These are phyloP conservation scores for Yamadazyma atmosphaerica DNA, from an alignment of 1,139 yeast genomes.

Conservation along the genomic window DNA sequence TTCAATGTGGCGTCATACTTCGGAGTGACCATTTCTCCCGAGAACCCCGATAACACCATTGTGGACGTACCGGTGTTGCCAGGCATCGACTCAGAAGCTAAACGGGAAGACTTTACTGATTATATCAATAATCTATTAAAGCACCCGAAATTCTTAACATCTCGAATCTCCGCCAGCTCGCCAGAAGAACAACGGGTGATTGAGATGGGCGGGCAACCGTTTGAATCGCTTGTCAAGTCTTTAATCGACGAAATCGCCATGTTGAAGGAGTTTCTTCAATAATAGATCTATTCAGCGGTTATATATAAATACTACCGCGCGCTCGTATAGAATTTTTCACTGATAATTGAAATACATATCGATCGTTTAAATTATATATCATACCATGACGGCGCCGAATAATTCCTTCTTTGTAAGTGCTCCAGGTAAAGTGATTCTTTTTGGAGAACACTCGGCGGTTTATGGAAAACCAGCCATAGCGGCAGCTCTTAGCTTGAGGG, in stretches of 20 bases:
- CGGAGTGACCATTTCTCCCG: slow-evolving; percentile 13
- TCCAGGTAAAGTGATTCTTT: slow-evolving; percentile 94
- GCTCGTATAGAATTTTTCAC: background rate
- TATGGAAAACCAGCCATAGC: slow-evolving; percentile 92
- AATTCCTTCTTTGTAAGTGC: slow-evolving; percentile 79
- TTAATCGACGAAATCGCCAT: slow-evolving; percentile 57
- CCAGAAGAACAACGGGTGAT: slow-evolving; percentile 62
- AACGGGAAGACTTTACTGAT: slow-evolving; percentile 55
- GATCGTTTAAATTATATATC: background rate
- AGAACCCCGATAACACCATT: slow-evolving; percentile 14
- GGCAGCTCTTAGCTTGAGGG: slow-evolving; percentile 79
- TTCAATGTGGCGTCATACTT: slow-evolving; percentile 49
- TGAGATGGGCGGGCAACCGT: slow-evolving; percentile 42
- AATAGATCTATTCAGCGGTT: too few species aligned
- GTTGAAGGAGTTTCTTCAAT: slow-evolving; percentile 46
- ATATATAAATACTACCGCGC: too few species aligned
- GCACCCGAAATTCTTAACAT: slow-evolving; percentile 80
- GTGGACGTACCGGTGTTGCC: slow-evolving; percentile 46
- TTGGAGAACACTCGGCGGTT: slow-evolving; percentile 97
- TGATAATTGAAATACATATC: background rate
- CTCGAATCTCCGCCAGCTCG: slow-evolving; percentile 64
- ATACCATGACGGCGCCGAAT: too few species aligned
- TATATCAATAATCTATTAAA: slow-evolving; percentile 70
- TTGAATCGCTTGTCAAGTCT: slow-evolving; percentile 44
- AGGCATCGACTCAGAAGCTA: slow-evolving; percentile 60